Evolutionary conservation across 495 filamentous ascomycete genomes (phyloP).

Genomic region (Neurospora discreta): DNA sequence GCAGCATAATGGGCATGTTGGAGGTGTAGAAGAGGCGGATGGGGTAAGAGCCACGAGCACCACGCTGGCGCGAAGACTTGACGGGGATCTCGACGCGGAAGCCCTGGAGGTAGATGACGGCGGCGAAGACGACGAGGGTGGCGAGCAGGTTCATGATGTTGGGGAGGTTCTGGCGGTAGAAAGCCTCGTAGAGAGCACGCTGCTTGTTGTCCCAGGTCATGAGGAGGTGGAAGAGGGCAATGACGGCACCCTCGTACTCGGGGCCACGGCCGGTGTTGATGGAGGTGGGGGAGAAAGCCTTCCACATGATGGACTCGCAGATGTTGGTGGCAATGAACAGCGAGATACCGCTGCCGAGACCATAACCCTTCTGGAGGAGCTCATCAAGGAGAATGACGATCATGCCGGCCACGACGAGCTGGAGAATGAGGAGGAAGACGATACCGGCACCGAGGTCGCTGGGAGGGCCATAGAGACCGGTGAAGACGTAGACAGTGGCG

Average conservation of each 20-base stretch:
- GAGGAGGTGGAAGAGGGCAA: constrained; percentile 95
- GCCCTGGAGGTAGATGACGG: constrained; percentile 98
- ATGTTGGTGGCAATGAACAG: constrained; percentile 99
- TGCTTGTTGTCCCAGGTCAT: constrained; percentile 99
- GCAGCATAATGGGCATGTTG: constrained; percentile 99
- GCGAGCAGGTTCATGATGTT: constrained; percentile 99
- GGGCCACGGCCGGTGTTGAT: constrained; percentile 99
- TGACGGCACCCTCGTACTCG: constrained; percentile 98
- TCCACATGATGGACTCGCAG: constrained; percentile 99
- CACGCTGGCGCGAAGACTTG: constrained; percentile 98
- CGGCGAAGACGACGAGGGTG: constrained; percentile 85
- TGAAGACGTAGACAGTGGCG: constrained; percentile 92
- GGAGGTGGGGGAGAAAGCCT: constrained; percentile 96
- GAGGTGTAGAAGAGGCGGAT: constrained; percentile 79
- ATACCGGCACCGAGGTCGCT: constrained; percentile 95
- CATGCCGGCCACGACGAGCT: constrained; percentile 91
- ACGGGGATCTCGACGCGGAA: constrained; percentile 99
- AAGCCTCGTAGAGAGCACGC: constrained; percentile 91
- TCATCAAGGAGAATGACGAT: constrained; percentile 99
- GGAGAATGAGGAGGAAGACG: constrained; percentile 92
- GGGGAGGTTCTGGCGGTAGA: constrained; percentile 98
- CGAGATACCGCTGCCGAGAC: constrained; percentile 94
- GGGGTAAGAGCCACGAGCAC: constrained; percentile 80
- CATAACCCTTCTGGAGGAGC: constrained; percentile 98
- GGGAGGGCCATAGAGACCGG: constrained; percentile 93